Base-by-base conservation (phyloP, 2,329 filamentous ascomycete species). In the Cytospora piceae region DNA sequence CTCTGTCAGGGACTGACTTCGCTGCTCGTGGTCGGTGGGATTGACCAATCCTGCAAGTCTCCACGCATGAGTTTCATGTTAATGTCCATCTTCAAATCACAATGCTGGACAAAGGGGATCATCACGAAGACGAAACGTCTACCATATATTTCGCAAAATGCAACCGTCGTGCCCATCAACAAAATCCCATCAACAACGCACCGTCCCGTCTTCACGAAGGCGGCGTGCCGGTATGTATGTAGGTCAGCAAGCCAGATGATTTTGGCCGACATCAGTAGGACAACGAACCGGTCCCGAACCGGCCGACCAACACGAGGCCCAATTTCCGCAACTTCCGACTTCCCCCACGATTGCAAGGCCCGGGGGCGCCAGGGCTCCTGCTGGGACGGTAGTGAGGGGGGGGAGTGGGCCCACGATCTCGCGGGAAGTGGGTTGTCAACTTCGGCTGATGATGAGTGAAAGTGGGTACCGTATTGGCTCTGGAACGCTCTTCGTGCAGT, bases 241-340 rank as follows among this genome's bases (percentile, higher is more conserved):
- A n/a, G 17, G 17, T n/a, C 37, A 17, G 37, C 20, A 9, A 46
- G 42, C 20, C 42, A 22, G 42, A 11, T 34, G 20, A 17, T 8
- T n/a, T 46, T 22, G 42, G 34, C 49, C 46, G 39, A 57, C 24
- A 9, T 20, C 12, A 37, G 29, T 42, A 34, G 14, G 17, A 53
- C 12, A n/a, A 20, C 52, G 52, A 27, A 9, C 32, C 59, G 51
- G 52, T 53, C 20, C 60, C 37, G 59, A 61, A 22, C 27, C 49
- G 52, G 52, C 49, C 61, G 65, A 52, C 58, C 58, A 64, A 67
- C 66, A 67, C 66, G 66, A 67, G 55, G 63, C 66, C 66, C 62
- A 67, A 67, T 67, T 42, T 67, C 66, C 66, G 66, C 62, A 24
- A 67, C 65, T 67, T 39, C 65, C 66, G 63, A 58, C 32, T 11